Conservation (phyloP, 1,284 basidiomycete genomes). For the Phylloboletellus chloephorus region DNA sequence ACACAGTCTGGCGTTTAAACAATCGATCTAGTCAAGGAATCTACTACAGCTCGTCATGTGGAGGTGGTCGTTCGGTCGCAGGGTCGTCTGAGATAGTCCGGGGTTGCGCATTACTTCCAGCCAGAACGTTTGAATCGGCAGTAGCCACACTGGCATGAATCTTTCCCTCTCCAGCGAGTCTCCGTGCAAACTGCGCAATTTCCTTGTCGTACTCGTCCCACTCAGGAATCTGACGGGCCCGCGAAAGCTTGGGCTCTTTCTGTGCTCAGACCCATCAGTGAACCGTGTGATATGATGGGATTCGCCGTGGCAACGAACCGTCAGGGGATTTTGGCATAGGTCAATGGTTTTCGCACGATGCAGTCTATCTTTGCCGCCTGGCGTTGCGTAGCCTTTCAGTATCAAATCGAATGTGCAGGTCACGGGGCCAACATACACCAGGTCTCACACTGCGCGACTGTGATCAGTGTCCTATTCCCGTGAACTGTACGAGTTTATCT, state of each 20-base stretch:
- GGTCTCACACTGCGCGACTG: constrained; percentile 62
- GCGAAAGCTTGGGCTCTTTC: constrained; percentile 94
- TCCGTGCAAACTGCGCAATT: constrained; percentile 67
- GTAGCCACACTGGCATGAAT: constrained; percentile 62
- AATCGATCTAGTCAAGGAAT: no score
- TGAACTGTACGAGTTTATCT: neutral
- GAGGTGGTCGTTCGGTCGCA: neutral
- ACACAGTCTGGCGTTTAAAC: no score
- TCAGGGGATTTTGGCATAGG: constrained; percentile 88
- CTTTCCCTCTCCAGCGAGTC: constrained; percentile 59
- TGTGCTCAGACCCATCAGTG: constrained; percentile 29
- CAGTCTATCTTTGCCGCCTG: constrained; percentile 75
- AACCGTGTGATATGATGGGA: neutral
- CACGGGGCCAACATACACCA: constrained; percentile 57
- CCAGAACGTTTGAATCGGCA: constrained; percentile 71
- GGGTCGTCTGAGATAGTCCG: neutral
- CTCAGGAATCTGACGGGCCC: constrained; percentile 93
- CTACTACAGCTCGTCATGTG: constrained; percentile 26
- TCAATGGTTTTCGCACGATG: constrained; percentile 86
- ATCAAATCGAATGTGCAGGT: neutral
- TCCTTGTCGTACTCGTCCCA: constrained; percentile 91
- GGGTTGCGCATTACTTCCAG: constrained; percentile 36
- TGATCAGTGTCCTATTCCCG: constrained; percentile 10
- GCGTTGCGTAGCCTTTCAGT: constrained; percentile 10
- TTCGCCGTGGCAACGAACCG: constrained; percentile 48